These are phyloP conservation scores for Lecanosticta acicola DNA, from an alignment of 2,329 filamentous ascomycete genomes.

Conservation along the genomic window DNA sequence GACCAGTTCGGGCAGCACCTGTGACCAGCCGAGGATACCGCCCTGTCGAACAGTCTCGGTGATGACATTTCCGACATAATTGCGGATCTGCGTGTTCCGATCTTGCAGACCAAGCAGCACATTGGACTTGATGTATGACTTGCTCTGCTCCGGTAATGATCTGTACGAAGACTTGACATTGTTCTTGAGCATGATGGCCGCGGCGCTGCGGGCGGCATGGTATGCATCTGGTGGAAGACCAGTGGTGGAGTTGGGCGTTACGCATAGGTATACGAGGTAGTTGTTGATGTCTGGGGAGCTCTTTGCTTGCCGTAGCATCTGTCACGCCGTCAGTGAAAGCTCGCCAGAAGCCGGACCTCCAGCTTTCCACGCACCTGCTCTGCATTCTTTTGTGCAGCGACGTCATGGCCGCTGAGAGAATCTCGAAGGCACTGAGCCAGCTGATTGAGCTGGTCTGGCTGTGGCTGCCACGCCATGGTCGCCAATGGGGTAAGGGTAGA, in stretches of 20 bases:
- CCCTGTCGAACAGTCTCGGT: conserved; percentile 83
- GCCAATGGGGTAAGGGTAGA: not conserved
- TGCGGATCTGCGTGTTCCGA: conserved; percentile 73
- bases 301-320: conserved; percentile 88
- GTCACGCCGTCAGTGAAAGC: too few species aligned
- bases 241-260: conserved; percentile 56
- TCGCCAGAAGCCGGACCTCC: too few species aligned
- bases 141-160: conserved; percentile 65
- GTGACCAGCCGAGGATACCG: conserved; percentile 84
- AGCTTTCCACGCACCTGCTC: conserved; percentile 60
- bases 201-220: conserved; percentile 74
- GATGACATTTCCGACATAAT: conserved; percentile 85
- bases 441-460: conserved; percentile 80
- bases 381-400: conserved; percentile 76
- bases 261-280: conserved; percentile 89
- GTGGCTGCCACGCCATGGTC: conserved; percentile 87
- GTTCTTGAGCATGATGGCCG: conserved; percentile 94
- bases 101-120: conserved; percentile 78
- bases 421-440: conserved; percentile 84
- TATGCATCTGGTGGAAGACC: conserved; percentile 58
- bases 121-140: conserved; percentile 72
- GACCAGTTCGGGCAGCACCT: conserved; percentile 77
- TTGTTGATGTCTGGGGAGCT: conserved; percentile 90
- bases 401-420: conserved; percentile 80
- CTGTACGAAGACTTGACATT: conserved; percentile 73